Evolutionary conservation across 2,329 filamentous ascomycete genomes (phyloP), one percentile per base, ranked within the genome.

Genomic region (Fusarium pseudocircinatum): DNA sequence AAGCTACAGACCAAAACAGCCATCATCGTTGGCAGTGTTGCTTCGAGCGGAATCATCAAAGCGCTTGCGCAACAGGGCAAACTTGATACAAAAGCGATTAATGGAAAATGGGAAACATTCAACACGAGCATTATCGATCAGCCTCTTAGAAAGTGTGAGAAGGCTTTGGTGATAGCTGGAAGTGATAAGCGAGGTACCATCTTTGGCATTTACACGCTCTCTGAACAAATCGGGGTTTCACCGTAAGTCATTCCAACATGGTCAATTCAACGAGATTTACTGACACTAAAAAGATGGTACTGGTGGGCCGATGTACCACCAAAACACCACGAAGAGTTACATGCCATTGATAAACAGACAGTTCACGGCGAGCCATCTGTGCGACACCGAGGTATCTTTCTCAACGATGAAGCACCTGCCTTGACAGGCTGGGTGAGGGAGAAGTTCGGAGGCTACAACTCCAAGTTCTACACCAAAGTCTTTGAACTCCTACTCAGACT

Each of bases 381-480:
- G 63, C 88, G 88, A 72, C 90, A 89, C 70, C 84, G 89, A 10
- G 89, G 89, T 11, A 86, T 91, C 64, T 91, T 91, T 77, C 84
- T 91, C 77, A 91, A 91, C 64, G 89, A 91, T 58, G 81, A 83
- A 57, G 79, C 79, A 1, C 81, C 81, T 1, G 81, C 79, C 0
- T 80, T 92, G 56, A 84, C 89, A 79, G 63, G 87, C 3, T 92
- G 88, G 87, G 85, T 88, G 3, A 84, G 87, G 40, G 83, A 84
- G n/a, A 83, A 83, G 22, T 84, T 83, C 37, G 83, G 82, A 15
- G 87, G 87, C 26, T 90, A 84, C 34, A 87, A 87, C 63, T 83
- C 85, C 0, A 85, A 87, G 6, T 91, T 92, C 70, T 92, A 93
- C 77, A 82, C 82, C 18, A 85, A 86, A 22, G 86, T 93, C 1